Base-by-base conservation (phyloP, 805 yeast species). In the Lachancea kluyveri region DNA sequence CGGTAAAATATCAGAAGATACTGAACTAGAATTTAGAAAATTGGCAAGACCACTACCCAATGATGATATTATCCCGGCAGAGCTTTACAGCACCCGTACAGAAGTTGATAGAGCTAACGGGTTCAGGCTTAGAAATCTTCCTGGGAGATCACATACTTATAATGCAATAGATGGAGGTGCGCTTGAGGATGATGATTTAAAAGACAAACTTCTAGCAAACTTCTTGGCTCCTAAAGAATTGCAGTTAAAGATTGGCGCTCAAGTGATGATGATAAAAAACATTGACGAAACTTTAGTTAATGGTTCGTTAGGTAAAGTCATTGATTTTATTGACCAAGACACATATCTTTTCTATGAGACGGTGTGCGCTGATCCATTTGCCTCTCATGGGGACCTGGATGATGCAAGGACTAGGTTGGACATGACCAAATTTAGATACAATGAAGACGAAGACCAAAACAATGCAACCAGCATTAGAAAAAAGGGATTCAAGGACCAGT, bases 261-360 rank as follows among this genome's bases (percentile, higher is more conserved):
- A 82, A 56, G 94, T 83, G 1, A 82, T 83, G 90, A 74, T 82
- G 67, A 67, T 82, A 28, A 82, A 82, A 50, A 83, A 83, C 48
- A 67, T 77, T 35, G 90, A 80, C 49, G 79, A 72, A 17, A 67
- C 75, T 0, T 61, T 83, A 28, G 92, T 82, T 8, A 83, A 83
- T 57, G 94, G 94, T 0, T 75, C 87, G 0, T 58, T 82, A 19
- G 94, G 94, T 0, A 77, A 66, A 43, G 80, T 83, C 1, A 54
- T 77, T 24, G 80, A 67, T 37, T 77, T 76, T 41, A 56, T 72
- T 19, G 76, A 72, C 46, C 64, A 68, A 12, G 67, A 65, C 21
- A 71, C 79, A 0, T 72, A 67, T 40, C 36, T 58, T 40, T 59
- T 66, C 30, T 68, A 59, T 35, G 54, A 58, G 11, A 46, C 46